Conservation (phyloP, 2,329 filamentous ascomycete genomes). For the Phialophora chinensis region DNA sequence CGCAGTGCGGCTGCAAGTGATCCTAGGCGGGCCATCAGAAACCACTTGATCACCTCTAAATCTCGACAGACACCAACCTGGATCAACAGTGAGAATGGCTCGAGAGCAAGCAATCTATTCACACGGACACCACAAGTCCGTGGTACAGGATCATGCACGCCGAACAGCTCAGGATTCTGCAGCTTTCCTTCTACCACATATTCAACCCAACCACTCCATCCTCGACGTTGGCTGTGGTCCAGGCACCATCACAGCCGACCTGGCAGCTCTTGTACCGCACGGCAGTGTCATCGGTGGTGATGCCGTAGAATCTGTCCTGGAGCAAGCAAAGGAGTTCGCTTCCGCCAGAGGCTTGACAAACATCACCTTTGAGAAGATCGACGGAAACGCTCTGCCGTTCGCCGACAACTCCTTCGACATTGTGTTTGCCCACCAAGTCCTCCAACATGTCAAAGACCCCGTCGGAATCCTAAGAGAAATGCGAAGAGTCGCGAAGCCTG, state of each 20-base stretch:
- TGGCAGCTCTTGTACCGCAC: slow-evolving; percentile 48
- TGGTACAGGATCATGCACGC: slow-evolving; percentile 45
- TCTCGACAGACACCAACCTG: not conserved
- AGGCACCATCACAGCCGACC: slow-evolving; percentile 51
- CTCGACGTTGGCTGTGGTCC: slow-evolving; percentile 55
- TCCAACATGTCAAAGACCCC: slow-evolving; percentile 62
- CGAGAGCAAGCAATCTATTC: slow-evolving; percentile 44
- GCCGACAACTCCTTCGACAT: slow-evolving; percentile 62
- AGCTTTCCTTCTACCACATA: slow-evolving; percentile 49
- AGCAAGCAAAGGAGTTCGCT: slow-evolving; percentile 44
- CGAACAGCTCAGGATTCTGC: slow-evolving; percentile 46
- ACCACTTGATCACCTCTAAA: not conserved
- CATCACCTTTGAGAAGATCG: slow-evolving; percentile 45
- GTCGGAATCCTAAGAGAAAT: slow-evolving; percentile 59
- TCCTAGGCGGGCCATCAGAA: not conserved
- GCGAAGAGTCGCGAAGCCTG: slow-evolving; percentile 59
- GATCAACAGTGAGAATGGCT: slow-evolving; percentile 15
- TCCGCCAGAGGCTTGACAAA: slow-evolving; percentile 43
- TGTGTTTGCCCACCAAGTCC: slow-evolving; percentile 65
- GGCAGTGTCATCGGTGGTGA: slow-evolving; percentile 50
- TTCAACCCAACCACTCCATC: slow-evolving; percentile 47
- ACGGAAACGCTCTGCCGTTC: slow-evolving; percentile 52
- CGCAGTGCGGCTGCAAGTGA: not conserved
- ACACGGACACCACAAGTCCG: slow-evolving; percentile 47
- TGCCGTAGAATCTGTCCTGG: slow-evolving; percentile 41